Percentiles rank a stretch among this genome's conserved stretches.
phyloP scores from a whole-genome alignment of 768 basidiomycete genomes.

The Rickenella mellea region DNA sequence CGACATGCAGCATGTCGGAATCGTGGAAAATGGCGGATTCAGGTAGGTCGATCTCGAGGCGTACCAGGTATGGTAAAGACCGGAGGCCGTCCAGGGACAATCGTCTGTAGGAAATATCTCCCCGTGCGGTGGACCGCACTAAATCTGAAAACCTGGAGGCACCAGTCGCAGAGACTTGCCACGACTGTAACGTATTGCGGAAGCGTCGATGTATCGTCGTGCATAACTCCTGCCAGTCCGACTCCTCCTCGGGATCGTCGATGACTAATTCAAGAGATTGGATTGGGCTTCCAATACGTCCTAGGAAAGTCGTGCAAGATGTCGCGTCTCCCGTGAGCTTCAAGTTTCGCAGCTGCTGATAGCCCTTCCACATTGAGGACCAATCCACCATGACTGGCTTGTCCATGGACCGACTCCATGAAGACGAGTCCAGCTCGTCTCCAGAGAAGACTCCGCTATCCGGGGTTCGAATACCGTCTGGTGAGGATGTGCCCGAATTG shows the following conservation, averaged over 20 bases:
- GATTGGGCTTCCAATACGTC: conserved; percentile 56
- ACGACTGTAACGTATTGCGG: conserved; percentile 43
- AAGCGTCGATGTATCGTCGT: conserved; percentile 55
- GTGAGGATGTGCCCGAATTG: conserved; percentile 62
- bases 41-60: conserved; percentile 72
- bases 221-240: conserved; percentile 70
- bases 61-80: conserved; percentile 41
- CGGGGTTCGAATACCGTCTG: conserved; percentile 54
- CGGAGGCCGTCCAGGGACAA: conserved; percentile 54
- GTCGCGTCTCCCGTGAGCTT: conserved; percentile 62
- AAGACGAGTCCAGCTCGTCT: conserved; percentile 62
- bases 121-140: conserved; percentile 63
- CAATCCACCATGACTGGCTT: not conserved
- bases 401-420: too few relatives aligned
- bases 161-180: conserved; percentile 56
- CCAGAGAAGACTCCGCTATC: conserved; percentile 75
- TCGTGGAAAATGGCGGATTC: conserved; percentile 62
- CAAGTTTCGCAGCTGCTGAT: conserved; percentile 47
- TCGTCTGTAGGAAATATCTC: conserved; percentile 47
- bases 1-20: conserved; percentile 48
- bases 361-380: conserved; percentile 16
- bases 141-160: conserved; percentile 76
- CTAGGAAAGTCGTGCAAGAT: conserved; percentile 64
- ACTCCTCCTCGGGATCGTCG: conserved; percentile 67
- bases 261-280: conserved; percentile 65